Base-by-base conservation (phyloP, 2,329 filamentous ascomycete species). In the Mycocentrospora acerina region DNA sequence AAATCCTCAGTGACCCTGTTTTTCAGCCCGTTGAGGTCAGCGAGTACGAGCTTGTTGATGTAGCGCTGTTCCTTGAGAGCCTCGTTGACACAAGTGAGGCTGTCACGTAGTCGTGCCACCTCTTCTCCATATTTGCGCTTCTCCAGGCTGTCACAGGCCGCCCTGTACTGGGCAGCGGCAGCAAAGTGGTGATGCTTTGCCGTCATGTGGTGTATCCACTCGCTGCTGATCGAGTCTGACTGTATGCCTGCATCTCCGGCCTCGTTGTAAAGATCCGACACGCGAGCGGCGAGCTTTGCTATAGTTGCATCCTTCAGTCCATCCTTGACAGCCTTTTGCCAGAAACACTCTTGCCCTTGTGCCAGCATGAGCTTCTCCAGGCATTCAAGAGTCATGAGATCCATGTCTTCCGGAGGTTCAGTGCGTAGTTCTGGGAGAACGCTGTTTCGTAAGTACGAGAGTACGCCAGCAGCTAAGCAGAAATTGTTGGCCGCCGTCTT, bases 101-200 rank as follows among this genome's bases (percentile, higher is more conserved):
- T 88, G 58, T 97, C 91, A 29, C 80, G 79, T 35, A 98, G 67
- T 8, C 93, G 79, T 1, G 93, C 89, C 14, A 98, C 85, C 71
- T 98, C 93, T 63, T 98, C 93, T 32, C 93, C 93, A 52, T 96
- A 98, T 60, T 85, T 94, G 33, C 86, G 78, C 77, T 95, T 97
- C 69, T 97, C 93, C 11, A 98, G 67, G 53, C 88, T 93, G 59
- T 96, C 90, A 48, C 89, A 85, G 0, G 93, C 89, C 17, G 91
- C 89, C 11, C 93, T 78, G 56, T 91, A 97, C 63, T 98, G 93
- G 0, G 93, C 93, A 0, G 93, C 93, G 0, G 89, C 91, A 2
- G 91, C 90, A 69, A 98, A 97, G 67, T 97, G 93, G 61, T 96
- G 88, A 60, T 97, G 90, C 66, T 97, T 98, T 5, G 91, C 93